These are phyloP conservation scores for Apocynum venetum DNA, from an alignment of 257 asterid genomes.

Conservation along the genomic window DNA sequence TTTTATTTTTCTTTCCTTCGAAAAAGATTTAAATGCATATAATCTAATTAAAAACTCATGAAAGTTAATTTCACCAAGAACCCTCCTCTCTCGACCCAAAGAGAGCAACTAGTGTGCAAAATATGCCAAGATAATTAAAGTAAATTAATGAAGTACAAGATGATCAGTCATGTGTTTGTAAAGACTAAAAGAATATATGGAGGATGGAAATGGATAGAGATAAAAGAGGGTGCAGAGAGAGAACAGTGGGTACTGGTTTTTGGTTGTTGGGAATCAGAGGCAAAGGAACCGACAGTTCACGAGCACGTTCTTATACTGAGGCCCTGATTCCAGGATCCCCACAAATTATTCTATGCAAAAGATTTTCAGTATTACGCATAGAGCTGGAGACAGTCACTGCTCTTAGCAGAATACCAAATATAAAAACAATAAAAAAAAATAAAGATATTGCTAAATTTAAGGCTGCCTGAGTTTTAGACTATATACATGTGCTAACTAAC, in stretches of 20 bases:
- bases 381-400: slow-evolving; percentile 28
- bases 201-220: background rate
- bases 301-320: slow-evolving; percentile 32
- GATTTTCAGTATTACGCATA: background rate
- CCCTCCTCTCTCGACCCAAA: too few species aligned
- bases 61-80: too few species aligned
- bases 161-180: background rate
- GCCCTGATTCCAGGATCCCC: slow-evolving; percentile 29
- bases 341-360: background rate
- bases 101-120: too few species aligned
- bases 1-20: too few species aligned
- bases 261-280: slow-evolving; percentile 21
- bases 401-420: slow-evolving; percentile 11
- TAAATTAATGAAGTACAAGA: too few species aligned
- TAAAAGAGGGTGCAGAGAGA: background rate
- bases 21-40: too few species aligned
- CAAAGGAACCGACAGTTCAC: slow-evolving; percentile 31
- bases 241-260: background rate
- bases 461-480: slow-evolving; percentile 25
- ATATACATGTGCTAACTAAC: slow-evolving; percentile 43
- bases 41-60: too few species aligned
- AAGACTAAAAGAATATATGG: background rate
- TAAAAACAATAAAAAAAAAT: background rate
- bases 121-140: too few species aligned
- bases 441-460: slow-evolving; percentile 24